Conservation (phyloP, 768 basidiomycete species). For the Auriscalpium orientale region DNA sequence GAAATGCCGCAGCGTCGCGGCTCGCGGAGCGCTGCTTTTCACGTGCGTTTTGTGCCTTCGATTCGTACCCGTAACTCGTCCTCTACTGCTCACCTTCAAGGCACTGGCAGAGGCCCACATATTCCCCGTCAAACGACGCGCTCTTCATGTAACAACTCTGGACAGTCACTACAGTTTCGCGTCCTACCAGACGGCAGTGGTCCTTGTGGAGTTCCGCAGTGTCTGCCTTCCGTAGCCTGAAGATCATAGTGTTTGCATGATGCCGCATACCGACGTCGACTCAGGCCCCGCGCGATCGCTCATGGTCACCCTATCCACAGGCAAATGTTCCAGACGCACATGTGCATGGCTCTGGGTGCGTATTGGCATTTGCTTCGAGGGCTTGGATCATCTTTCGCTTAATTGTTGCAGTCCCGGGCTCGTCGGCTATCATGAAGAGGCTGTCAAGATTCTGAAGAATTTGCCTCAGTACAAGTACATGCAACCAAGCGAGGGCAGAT, state of each 20-base stretch:
- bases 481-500: conserved; percentile 5
- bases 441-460: conserved; percentile 13
- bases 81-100: no score
- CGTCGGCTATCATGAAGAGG: conserved; percentile 23
- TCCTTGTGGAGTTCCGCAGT: no score
- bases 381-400: neutral
- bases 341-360: no score
- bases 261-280: neutral
- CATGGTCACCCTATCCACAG: conserved; percentile 76
- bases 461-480: no score
- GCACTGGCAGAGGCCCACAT: no score
- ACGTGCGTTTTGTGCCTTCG: no score
- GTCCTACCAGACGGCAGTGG: conserved; percentile 23
- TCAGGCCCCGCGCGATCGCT: conserved; percentile 46
- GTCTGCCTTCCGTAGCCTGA: no score
- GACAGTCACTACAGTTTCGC: conserved; percentile 8
- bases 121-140: no score
- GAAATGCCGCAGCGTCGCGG: no score
- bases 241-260: neutral
- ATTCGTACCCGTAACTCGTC: no score
- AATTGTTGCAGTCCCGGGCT: conserved; percentile 16
- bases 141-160: neutral
- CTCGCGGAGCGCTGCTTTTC: no score
- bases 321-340: conserved; percentile 54
- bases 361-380: no score